These are phyloP conservation scores for Quercus aquifolioides DNA, from an alignment of 306 rosid genomes.

Conservation along the genomic window DNA sequence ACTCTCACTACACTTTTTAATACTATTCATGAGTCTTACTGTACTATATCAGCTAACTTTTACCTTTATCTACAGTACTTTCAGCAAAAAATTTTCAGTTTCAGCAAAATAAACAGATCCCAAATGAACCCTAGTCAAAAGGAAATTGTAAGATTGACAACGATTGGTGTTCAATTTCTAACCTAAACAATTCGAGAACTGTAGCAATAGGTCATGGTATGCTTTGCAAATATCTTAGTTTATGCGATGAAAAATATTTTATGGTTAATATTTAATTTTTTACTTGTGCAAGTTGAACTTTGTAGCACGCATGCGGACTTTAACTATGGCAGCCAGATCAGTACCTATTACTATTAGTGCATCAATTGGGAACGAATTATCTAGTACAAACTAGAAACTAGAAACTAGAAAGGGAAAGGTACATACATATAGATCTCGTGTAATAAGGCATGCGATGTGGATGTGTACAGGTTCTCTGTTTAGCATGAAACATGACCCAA, in stretches of 20 bases:
- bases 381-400: background rate
- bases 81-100: fast-evolving
- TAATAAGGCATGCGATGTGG: too few relatives aligned
- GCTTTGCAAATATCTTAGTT: too few relatives aligned
- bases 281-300: background rate
- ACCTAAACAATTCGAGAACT: too few relatives aligned
- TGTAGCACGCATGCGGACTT: background rate
- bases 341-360: background rate
- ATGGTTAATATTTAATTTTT: background rate
- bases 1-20: fast-evolving
- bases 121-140: fast-evolving
- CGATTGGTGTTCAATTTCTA: too few relatives aligned
- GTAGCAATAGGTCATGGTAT: too few relatives aligned
- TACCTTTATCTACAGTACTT: fast-evolving
- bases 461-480: too few relatives aligned
- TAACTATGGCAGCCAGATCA: background rate
- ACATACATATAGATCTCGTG: too few relatives aligned
- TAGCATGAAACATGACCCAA: background rate
- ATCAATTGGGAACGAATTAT: background rate
- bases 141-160: too few relatives aligned
- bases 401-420: too few relatives aligned
- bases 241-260: background rate
- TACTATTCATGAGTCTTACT: fast-evolving
- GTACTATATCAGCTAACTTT: too few relatives aligned
- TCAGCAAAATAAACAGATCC: fast-evolving